Evolutionary conservation across 163 green algal genomes (phyloP), one percentile per base, ranked within the genome.

Genomic region (Chlorella variabilis): DNA sequence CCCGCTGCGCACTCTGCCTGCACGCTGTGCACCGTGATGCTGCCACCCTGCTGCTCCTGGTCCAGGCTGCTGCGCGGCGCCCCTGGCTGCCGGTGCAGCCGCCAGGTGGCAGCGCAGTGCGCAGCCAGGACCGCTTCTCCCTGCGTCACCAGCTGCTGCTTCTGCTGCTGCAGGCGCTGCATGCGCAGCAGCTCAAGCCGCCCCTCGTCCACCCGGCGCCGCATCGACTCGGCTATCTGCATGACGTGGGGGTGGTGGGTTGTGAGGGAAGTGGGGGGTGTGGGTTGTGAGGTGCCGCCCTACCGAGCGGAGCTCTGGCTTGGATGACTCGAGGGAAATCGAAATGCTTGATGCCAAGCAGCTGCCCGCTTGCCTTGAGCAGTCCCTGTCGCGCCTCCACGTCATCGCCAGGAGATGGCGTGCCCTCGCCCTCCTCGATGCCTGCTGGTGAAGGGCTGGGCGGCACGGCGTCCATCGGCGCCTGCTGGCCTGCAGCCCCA

Each of bases 41-140:
- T 70, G 49, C 34, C 25, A 15, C n/a, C 13, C 54, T 56, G 73
- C 25, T 38, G 15, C 38, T 31, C 23, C 23, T 20, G 18, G 9
- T 17, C 7, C 34, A 15, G 6, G 31, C 70, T 65, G 39, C 68
- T 76, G 42, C 68, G 56, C 25, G 39, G 21, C 8, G 58, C 17
- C 58, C 34, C 39, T 27, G 45, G 23, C 49, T 51, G 54, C 73
- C 70, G 73, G 5, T 48, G 31, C 15, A 29, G 54, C 20, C 58
- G 54, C 76, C 76, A 82, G 3, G 76, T 68, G 4, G 63, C 63
- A 6, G 18, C n/a, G 63, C 76, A 82, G 48, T 82, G 62, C 61
- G 68, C 4, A 6, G 33, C 76, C 45, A 82, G 76, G 48, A 82
- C 63, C 2, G 36, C 63, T 3, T 75, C 48, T 0, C 61, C 76